These are phyloP conservation scores for Avena eriantha DNA, from an alignment of 176 grass and related monocot species.

Conservation along the genomic window DNA sequence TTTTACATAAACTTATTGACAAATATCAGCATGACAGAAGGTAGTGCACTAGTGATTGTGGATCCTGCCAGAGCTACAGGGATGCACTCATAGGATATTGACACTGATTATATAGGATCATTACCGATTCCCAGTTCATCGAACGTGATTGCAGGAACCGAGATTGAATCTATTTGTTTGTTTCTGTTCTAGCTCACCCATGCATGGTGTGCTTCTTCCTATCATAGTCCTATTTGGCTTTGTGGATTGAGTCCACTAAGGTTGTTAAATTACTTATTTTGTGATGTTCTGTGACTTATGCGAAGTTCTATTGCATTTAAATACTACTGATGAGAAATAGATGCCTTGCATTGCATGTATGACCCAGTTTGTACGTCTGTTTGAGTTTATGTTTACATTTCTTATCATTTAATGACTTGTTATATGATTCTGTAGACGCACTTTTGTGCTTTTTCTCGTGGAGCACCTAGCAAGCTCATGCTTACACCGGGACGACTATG, in stretches of 20 bases:
- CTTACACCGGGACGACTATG: conserved; percentile 38
- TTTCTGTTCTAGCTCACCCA: background rate
- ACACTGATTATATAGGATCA: background rate
- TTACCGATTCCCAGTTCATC: background rate
- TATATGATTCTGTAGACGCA: conserved; percentile 43
- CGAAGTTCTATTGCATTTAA: background rate
- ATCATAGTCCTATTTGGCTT: background rate
- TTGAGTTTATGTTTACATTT: background rate
- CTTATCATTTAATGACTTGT: background rate
- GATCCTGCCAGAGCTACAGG: background rate
- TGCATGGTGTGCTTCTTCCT: conserved; percentile 10
- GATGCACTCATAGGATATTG: conserved; percentile 1
- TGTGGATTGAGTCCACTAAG: background rate
- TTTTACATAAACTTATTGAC: background rate
- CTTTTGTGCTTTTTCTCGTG: conserved; percentile 43
- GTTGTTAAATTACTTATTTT: background rate
- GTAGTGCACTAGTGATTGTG: background rate
- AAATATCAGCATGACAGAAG: background rate
- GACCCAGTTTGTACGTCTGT: background rate
- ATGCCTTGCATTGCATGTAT: background rate
- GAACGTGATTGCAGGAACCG: background rate
- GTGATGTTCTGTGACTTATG: background rate
- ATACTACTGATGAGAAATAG: background rate
- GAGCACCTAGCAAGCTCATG: conserved; percentile 48
- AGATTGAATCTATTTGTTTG: background rate